Evolutionary conservation across 2,329 filamentous ascomycete genomes (phyloP), one percentile per base, ranked within the genome.

Genomic region (Alternaria atra): DNA sequence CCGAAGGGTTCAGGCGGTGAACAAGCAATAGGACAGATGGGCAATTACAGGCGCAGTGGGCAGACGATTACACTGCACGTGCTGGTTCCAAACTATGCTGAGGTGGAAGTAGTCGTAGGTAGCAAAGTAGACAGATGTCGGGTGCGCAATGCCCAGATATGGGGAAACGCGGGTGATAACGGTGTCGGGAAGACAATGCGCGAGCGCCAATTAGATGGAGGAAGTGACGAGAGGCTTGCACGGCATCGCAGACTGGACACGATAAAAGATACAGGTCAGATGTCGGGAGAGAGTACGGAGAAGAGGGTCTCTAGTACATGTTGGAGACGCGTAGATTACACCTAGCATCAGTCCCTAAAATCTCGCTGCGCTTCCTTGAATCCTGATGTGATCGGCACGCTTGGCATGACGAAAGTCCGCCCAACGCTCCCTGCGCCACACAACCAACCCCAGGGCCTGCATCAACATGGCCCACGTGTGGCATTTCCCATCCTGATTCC

Each of bases 401-500:
- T 69, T 66, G 64, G 72, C 69, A 67, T 67, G 65, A 70, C 67
- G 66, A 64, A 53, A 58, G 53, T 54, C 67, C 65, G 61, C 66
- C 50, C 40, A 55, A 58, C 55, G 63, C 62, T 42, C 65, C 57
- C 52, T 65, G 66, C 64, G 65, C 63, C 65, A 66, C 65, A 63
- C 27, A 17, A 40, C 48, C 37, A 34, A 37, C 27, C 27, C 32
- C 23, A 44, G 30, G 42, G 32, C 25, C 39, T 5, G 39, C 25
- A 10, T 40, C 47, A 37, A 44, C 29, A 46, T 32, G 10, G 48
- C 61, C 65, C 65, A 70, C 67, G 67, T 64, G 66, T 65, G 60
- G 15, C 40, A 56, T 51, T 63, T 59, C 55, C 54, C 30, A 46
- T 65, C 60, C 64, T 64, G 48, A 59, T 69, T 68, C 46, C 60